These are phyloP conservation scores for Trichoderma sp. DNA, from an alignment of 2,329 filamentous ascomycete genomes.

Conservation along the genomic window DNA sequence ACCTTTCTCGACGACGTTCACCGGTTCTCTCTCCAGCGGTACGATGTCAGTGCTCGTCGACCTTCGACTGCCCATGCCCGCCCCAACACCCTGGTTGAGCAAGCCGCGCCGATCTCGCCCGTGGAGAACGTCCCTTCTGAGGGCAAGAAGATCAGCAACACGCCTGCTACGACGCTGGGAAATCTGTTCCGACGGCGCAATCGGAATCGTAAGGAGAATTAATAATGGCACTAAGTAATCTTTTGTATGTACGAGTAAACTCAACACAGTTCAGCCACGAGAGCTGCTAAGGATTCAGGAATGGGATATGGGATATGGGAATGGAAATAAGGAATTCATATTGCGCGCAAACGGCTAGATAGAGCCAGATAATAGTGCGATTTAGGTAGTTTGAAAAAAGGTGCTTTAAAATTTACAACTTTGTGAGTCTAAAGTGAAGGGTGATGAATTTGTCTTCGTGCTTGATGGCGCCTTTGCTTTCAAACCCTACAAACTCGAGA, in stretches of 20 bases:
- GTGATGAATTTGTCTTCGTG: background rate
- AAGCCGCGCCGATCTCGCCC: background rate
- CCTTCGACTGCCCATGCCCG: slow-evolving; percentile 11
- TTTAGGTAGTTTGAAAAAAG: background rate
- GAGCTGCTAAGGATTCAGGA: background rate
- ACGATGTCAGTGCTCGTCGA: slow-evolving; percentile 20
- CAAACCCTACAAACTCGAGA: background rate
- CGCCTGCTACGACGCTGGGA: slow-evolving; percentile 30
- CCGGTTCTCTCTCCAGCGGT: slow-evolving; percentile 17
- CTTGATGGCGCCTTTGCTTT: background rate
- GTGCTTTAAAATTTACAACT: background rate
- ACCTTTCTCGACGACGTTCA: background rate
- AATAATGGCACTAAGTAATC: background rate
- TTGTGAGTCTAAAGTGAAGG: background rate
- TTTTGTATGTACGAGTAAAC: background rate
- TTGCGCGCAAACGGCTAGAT: background rate
- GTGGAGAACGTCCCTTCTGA: background rate
- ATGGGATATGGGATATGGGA: background rate
- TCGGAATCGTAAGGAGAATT: slow-evolving; percentile 12
- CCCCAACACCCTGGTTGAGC: background rate
- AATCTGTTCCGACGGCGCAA: slow-evolving; percentile 32
- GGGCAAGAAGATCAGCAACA: slow-evolving; percentile 14
- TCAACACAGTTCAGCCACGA: background rate
- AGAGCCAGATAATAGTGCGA: slow-evolving; percentile 3
- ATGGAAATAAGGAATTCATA: background rate